Evolutionary conservation across 228 moss, liverwort and hornwort species (phyloP), one percentile per base, ranked within the genome.

Genomic region (Sphagnum magellanicum): DNA sequence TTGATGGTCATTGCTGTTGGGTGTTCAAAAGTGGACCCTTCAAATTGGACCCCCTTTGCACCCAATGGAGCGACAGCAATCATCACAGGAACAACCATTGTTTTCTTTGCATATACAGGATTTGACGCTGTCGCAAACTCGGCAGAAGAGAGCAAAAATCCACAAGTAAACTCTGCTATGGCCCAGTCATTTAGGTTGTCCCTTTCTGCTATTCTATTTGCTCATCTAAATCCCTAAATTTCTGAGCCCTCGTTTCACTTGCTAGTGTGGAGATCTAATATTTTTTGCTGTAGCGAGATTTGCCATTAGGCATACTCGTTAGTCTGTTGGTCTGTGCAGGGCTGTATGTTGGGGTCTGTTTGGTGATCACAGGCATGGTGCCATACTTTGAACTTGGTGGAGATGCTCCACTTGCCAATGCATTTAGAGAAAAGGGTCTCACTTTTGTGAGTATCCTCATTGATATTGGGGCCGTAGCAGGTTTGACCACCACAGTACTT

Each of bases 121-220:
- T 98, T 98, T 87, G 97, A 98, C 83, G 91, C 97, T 63, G 93
- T 98, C 74, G 97, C 93, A 53, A 98, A 98, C 61, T 91, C 97
- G 62, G 97, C 97, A 17, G 97, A 98, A 77, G 97, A 98, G 75
- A 90, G 90, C 68, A 89, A 90, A 81, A 81, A 79, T 5, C 97
- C 97, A 3, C 91, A 96, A 89, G 95, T 95, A 87, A 46, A 57
- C 32, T 15, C 4, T 15, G 5, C 4, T 59, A 32, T 32, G 32
- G 32, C 32, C 32, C 32, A 32, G 32, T 32, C 32, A 32, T 32
- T 32, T 13, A 49, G n/a, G 13, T 9, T 64, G 4, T 4, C 5
- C 60, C 60, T 60, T 16, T 14, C 16, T 60, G 14, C 16, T 14
- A 60, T 16, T 14, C 16, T 60, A 16, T 7, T 0, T 60, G 60